Percentiles rank a stretch among this genome's conserved stretches.
Evolutionary conservation across 306 rosid genomes (phyloP).

Genomic region (Medicago truncatula): MtrunA17r5.0-ANR NC_053049.1:15848001-15848500

Average conservation of each 20-base stretch:
- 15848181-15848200: conserved; percentile 5
- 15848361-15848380: no score
- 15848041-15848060: no score
- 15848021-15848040: background rate
- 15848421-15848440: no score
- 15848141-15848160: background rate
- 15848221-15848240: background rate
- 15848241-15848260: background rate
- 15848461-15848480: background rate
- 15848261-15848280: background rate
- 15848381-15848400: no score
- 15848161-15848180: background rate
- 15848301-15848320: background rate
- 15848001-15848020: background rate
- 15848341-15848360: no score
- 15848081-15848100: background rate
- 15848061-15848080: background rate
- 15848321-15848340: no score
- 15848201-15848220: background rate
- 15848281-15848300: background rate
- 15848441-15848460: background rate
- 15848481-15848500: conserved; percentile 2
- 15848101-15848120: background rate
- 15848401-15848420: no score
- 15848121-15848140: background rate